phyloP scores from a whole-genome alignment of 2,329 filamentous ascomycete species.

The Sporothrix schenckii region DNA sequence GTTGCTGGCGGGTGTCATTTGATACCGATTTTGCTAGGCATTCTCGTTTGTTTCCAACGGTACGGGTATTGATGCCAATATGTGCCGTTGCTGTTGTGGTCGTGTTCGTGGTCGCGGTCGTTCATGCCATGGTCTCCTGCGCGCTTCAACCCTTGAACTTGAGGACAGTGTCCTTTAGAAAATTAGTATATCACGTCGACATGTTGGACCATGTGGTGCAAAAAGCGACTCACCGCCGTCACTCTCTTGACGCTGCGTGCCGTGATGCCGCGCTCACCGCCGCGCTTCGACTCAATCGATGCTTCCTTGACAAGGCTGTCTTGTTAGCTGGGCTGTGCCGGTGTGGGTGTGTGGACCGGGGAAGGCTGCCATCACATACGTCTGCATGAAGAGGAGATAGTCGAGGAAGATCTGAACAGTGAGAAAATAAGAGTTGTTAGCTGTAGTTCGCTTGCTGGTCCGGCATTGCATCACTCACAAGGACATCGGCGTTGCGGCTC shows the following conservation, averaged over 20 bases:
- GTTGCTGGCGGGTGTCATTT: too few species aligned
- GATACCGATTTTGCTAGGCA: too few species aligned
- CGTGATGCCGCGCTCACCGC: conserved; percentile 73
- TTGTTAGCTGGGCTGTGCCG: not conserved
- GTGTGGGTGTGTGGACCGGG: not conserved
- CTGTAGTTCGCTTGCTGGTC: conserved; percentile 27
- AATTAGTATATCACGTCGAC: not conserved
- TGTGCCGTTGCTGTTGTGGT: too few species aligned
- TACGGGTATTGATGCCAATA: not conserved
- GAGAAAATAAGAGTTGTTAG: conserved; percentile 24
- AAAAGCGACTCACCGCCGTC: conserved; percentile 62
- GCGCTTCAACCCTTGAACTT: conserved; percentile 67
- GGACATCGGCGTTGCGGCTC: conserved; percentile 82
- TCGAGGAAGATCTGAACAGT: conserved; percentile 73
- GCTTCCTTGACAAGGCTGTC: conserved; percentile 77
- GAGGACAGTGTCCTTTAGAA: conserved; percentile 62
- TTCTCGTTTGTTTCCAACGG: not conserved
- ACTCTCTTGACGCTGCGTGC: conserved; percentile 76
- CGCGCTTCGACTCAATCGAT: conserved; percentile 72
- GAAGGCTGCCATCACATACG: conserved; percentile 45
- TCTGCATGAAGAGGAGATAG: conserved; percentile 79
- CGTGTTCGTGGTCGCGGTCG: too few species aligned
- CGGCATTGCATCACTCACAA: conserved; percentile 57
- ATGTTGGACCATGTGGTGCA: too few species aligned
- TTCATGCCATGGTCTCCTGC: not conserved